phyloP scores from a whole-genome alignment of 495 filamentous ascomycete species.

The Neurospora tetrasperma region DNA sequence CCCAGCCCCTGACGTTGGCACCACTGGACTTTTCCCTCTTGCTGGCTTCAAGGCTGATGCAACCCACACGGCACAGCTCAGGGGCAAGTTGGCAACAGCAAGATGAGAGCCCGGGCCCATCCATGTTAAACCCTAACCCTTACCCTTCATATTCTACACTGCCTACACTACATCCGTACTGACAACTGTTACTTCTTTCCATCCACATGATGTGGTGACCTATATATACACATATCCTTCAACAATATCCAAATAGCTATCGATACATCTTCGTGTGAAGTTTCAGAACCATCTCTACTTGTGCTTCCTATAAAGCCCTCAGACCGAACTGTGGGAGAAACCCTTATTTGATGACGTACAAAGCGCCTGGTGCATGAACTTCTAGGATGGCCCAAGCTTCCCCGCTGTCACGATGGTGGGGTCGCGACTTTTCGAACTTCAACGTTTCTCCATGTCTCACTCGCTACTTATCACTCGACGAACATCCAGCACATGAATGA shows the following conservation, averaged over 20 bases:
- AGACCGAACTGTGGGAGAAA: background rate
- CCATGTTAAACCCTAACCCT: background rate
- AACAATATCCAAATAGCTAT: background rate
- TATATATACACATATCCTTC: background rate
- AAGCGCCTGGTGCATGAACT: background rate
- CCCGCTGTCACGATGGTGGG: background rate
- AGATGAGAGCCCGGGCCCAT: background rate
- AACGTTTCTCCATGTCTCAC: background rate
- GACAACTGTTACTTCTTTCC: background rate
- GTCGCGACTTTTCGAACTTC: background rate
- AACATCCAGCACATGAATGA: background rate
- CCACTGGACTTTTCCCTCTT: background rate
- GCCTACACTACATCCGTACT: background rate
- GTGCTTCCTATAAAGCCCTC: background rate
- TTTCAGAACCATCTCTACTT: background rate
- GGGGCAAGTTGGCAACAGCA: background rate
- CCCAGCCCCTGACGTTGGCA: background rate
- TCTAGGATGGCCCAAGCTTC: background rate
- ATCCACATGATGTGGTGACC: background rate
- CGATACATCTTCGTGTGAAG: background rate
- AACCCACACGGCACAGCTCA: conserved; percentile 1
- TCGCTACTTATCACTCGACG: background rate
- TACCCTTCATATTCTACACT: background rate
- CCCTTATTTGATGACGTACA: background rate
- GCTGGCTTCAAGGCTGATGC: conserved; percentile 11